Evolutionary conservation across 2,329 filamentous ascomycete species (phyloP), one percentile per base, ranked within the genome.

Genomic region (Zymoseptoria passerinii): DNA sequence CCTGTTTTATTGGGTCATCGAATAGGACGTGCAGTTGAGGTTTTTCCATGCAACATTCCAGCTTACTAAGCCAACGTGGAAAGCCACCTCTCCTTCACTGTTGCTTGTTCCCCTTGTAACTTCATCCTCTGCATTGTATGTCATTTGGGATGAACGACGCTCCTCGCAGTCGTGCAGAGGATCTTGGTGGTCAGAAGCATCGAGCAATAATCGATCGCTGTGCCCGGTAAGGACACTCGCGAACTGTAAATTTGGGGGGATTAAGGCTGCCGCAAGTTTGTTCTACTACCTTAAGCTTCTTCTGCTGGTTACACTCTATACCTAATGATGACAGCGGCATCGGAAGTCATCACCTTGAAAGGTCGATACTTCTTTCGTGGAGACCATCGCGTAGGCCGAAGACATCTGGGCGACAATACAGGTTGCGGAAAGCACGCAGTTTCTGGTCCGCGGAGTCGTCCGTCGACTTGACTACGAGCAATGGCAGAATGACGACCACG

Each of bases 371-470:
- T 44, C 35, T 44, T 10, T 10, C 35, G 35, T 44, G 35, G 35
- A 16, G 10, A 44, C 35, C 10, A 16, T 16, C 35, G 35, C 3
- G 35, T 44, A 44, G 35, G 35, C 6, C 4, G 3, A 16, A 16
- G 35, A 6, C 35, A 16, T 16, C 13, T 6, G 5, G 7, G 16
- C 35, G 16, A 44, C 35, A 13, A 16, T 16, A 44, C 35, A 44
- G 35, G 13, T n/a, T 13, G n/a, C 35, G 16, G 35, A 44, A 10
- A 13, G 13, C 13, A 16, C 13, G 13, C 35, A 62, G 60, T 62
- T 62, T 50, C 48, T 62, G 20, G 35, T 62, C 8, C 58, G 60
- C 20, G 58, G 60, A 27, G 50, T 62, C 13, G 57, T 60, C 28
- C 60, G 60, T 28, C 58, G 60, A 48, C 29, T 44, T 16, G 35